A percentile compares a stretch with the other conserved stretches of the same genome.
phyloP scores from a whole-genome alignment of 2,329 filamentous ascomycete genomes.

The Calonectria hongkongensis region DNA sequence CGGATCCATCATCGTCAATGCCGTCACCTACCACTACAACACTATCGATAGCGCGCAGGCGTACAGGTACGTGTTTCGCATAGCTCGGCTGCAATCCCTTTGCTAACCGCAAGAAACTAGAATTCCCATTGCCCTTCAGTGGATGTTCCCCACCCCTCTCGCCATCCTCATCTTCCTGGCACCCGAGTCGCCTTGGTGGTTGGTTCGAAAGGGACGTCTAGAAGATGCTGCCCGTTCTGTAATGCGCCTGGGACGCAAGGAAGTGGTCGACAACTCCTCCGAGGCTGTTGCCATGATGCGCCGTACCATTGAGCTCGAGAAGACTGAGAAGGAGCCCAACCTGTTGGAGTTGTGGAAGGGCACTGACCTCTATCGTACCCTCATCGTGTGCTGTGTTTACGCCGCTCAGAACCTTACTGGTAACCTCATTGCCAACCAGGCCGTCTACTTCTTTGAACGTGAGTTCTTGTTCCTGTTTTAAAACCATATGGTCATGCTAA shows the following conservation, averaged over 20 bases:
- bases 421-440: constrained; percentile 77
- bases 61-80: constrained; percentile 48
- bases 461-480: constrained; percentile 39
- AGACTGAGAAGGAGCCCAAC: constrained; percentile 64
- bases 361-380: constrained; percentile 71
- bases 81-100: constrained; percentile 34
- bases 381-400: constrained; percentile 75
- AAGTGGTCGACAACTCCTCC: constrained; percentile 41
- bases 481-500: constrained; percentile 27
- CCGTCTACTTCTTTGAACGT: constrained; percentile 74
- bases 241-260: constrained; percentile 65
- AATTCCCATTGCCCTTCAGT: constrained; percentile 74
- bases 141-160: constrained; percentile 75
- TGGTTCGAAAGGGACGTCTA: constrained; percentile 68
- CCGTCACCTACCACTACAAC: constrained; percentile 72
- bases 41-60: constrained; percentile 19
- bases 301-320: constrained; percentile 73
- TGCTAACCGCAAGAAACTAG: constrained; percentile 57
- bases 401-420: constrained; percentile 76
- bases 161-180: constrained; percentile 70
- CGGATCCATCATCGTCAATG: constrained; percentile 75
- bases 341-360: constrained; percentile 72
- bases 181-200: constrained; percentile 73
- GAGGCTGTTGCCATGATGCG: constrained; percentile 74
- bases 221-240: constrained; percentile 66